Percentiles rank a stretch among this genome's conserved stretches.
phyloP scores from a whole-genome alignment of 139 green algal genomes.

The Gonium pectorale region DNA sequence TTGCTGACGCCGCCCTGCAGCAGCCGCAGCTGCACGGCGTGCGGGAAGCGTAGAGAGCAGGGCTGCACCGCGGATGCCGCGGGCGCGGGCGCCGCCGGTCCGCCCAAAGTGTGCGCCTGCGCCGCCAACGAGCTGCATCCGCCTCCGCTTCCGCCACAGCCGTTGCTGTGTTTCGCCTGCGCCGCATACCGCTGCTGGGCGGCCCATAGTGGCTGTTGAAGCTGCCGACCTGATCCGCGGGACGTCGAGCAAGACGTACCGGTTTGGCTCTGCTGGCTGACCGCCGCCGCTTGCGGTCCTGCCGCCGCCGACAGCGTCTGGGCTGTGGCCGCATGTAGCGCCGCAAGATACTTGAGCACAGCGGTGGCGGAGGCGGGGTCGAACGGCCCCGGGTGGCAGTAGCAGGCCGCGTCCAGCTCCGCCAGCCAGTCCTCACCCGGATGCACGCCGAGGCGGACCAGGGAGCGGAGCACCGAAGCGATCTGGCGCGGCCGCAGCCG shows the following conservation, averaged over 20 bases:
- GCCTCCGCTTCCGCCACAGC: not conserved
- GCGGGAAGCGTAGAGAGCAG: conserved; percentile 18
- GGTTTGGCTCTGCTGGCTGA: no score
- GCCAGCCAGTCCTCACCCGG: not conserved
- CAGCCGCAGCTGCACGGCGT: conserved; percentile 32
- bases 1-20: not conserved
- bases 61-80: not conserved
- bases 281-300: not conserved
- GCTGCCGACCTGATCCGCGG: not conserved
- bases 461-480: not conserved
- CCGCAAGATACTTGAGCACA: not conserved
- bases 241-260: not conserved
- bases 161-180: not conserved
- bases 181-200: not conserved
- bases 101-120: not conserved
- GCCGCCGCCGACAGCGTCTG: not conserved
- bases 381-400: conserved; percentile 38
- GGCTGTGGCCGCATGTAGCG: not conserved
- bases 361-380: not conserved
- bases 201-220: not conserved
- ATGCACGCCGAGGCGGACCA: not conserved
- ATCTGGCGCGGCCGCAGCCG: conserved; percentile 13
- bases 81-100: not conserved
- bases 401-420: conserved; percentile 40
- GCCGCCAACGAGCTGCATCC: not conserved